Percentiles rank a stretch among this genome's conserved stretches.
phyloP scores from a whole-genome alignment of 495 filamentous ascomycete species.

The Podospora pseudocomata region DNA sequence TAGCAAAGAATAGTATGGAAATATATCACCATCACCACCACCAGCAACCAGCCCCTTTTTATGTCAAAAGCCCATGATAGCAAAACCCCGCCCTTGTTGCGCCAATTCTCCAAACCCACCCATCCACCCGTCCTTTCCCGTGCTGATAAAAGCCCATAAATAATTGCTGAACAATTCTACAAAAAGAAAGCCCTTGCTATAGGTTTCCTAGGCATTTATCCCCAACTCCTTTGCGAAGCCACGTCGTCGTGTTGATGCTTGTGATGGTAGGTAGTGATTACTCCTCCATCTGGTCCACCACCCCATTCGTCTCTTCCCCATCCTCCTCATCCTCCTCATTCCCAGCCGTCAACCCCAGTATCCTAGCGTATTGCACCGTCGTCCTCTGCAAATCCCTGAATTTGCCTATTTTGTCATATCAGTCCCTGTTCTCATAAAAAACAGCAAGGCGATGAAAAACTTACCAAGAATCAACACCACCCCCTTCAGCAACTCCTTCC shows the following conservation, averaged over 20 bases:
- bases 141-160: no score
- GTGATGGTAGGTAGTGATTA: not conserved
- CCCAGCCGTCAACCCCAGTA: constrained; percentile 63
- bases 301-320: constrained; percentile 11
- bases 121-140: no score
- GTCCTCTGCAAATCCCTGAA: constrained; percentile 86
- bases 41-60: not conserved
- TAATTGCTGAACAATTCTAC: no score
- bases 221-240: no score
- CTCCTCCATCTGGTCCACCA: not conserved
- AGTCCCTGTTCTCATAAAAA: constrained; percentile 22
- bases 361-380: constrained; percentile 82
- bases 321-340: constrained; percentile 48
- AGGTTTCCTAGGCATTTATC: no score
- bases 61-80: not conserved
- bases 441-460: constrained; percentile 29
- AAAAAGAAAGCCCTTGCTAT: no score
- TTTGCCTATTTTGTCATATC: constrained; percentile 62
- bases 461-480: constrained; percentile 90
- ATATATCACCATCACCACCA: not conserved
- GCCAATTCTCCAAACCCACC: not conserved
- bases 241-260: no score
- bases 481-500: constrained; percentile 77
- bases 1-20: not conserved
- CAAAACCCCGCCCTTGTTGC: not conserved